Evolutionary conservation across 2,329 filamentous ascomycete species (phyloP).

Genomic region (Akanthomyces muscarius): DNA sequence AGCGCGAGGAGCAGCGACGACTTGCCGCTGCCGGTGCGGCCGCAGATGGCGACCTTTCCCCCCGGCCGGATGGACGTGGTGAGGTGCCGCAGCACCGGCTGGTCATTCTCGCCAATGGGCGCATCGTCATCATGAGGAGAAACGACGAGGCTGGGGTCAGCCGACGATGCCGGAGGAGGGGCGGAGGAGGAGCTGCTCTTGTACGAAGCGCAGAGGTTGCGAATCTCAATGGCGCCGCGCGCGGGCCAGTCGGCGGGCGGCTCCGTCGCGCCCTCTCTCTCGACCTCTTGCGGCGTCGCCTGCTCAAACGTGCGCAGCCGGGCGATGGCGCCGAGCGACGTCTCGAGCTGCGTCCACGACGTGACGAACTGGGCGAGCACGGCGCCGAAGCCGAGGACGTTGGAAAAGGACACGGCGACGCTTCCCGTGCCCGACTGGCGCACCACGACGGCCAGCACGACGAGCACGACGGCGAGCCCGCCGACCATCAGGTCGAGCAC

Average conservation of each 20-base stretch:
- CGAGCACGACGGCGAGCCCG: neutral
- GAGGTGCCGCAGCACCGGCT: slow-evolving; percentile 25
- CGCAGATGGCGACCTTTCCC: slow-evolving; percentile 20
- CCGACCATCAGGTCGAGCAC: slow-evolving; percentile 1
- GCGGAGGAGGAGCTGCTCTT: neutral
- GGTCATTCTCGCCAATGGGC: slow-evolving; percentile 18
- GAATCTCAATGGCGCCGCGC: slow-evolving; percentile 13
- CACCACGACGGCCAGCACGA: neutral
- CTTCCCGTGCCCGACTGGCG: neutral
- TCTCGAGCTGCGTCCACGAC: slow-evolving; percentile 9
- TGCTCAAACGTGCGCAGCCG: neutral
- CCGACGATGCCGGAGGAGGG: neutral
- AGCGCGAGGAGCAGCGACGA: slow-evolving; percentile 8
- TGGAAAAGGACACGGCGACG: neutral
- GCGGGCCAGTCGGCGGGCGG: slow-evolving; percentile 2
- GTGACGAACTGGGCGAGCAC: neutral
- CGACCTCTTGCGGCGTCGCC: neutral
- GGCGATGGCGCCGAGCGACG: slow-evolving; percentile 7
- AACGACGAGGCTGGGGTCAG: slow-evolving; percentile 22
- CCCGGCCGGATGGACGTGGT: slow-evolving; percentile 26
- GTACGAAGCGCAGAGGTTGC: neutral
- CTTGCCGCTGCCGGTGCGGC: slow-evolving; percentile 9
- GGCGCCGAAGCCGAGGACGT: neutral
- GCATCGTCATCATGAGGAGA: slow-evolving; percentile 23
- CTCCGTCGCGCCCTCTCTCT: neutral